Conservation (phyloP, 441 rosid species). For the Gossypium aridum region DNA sequence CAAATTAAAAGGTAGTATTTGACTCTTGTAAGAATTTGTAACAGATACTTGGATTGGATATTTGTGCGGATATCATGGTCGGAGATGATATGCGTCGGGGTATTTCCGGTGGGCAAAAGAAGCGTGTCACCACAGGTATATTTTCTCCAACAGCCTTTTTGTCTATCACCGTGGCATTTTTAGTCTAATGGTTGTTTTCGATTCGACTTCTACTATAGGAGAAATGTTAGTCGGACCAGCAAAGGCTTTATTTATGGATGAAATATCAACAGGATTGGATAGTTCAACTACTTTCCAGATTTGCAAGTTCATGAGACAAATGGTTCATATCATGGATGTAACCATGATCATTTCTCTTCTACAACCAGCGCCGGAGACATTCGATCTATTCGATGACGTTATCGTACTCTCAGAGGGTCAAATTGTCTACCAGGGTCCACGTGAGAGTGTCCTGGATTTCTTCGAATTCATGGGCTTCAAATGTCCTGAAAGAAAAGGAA, state of each 20-base stretch:
- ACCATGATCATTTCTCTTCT: slow-evolving; percentile 7
- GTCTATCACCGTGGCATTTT: neutral
- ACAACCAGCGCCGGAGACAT: slow-evolving; percentile 1
- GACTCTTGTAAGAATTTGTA: slow-evolving; percentile 7
- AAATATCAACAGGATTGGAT: slow-evolving; percentile 7
- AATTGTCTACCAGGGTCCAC: slow-evolving; percentile 57
- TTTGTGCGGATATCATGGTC: slow-evolving; percentile 69
- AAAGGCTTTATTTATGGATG: slow-evolving; percentile 4
- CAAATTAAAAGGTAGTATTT: neutral
- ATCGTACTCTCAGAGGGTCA: slow-evolving; percentile 27
- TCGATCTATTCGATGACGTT: neutral
- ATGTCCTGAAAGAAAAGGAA: slow-evolving; percentile 69
- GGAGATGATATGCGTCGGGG: slow-evolving; percentile 90
- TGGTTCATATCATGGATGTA: slow-evolving; percentile 8
- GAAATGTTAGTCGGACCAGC: slow-evolving; percentile 92
- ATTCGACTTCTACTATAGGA: slow-evolving; percentile 37
- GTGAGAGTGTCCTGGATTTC: slow-evolving; percentile 49
- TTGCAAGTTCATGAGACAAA: slow-evolving; percentile 8
- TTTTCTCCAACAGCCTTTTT: neutral
- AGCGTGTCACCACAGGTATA: slow-evolving; percentile 84
- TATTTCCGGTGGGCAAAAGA: slow-evolving; percentile 85
- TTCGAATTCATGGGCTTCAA: slow-evolving; percentile 55
- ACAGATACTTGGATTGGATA: slow-evolving; percentile 84
- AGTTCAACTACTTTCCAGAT: slow-evolving; percentile 8
- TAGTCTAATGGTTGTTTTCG: slow-evolving; percentile 14